These are phyloP conservation scores for Moesziomyces parantarcticus DNA, from an alignment of 1,284 basidiomycete genomes.

Conservation along the genomic window DNA sequence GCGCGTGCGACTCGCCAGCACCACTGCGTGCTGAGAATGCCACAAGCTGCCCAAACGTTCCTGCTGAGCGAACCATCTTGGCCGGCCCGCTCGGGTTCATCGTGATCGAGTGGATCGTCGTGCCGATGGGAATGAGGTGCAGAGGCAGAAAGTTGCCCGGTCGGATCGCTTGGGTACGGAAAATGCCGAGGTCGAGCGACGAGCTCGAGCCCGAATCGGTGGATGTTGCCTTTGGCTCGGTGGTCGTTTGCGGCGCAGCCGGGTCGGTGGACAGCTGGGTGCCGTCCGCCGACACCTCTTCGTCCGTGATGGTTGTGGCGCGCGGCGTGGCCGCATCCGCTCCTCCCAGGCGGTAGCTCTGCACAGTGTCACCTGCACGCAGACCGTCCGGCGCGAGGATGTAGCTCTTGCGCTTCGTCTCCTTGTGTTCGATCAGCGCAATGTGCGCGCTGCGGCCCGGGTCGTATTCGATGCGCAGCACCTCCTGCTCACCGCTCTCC, in stretches of 20 bases:
- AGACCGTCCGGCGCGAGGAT: conserved; percentile 91
- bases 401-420: conserved; percentile 77
- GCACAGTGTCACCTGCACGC: conserved; percentile 85
- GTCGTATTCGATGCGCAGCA: conserved; percentile 95
- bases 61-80: conserved; percentile 88
- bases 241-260: conserved; percentile 39
- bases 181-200: conserved; percentile 81
- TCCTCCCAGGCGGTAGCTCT: conserved; percentile 77
- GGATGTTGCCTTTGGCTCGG: conserved; percentile 6
- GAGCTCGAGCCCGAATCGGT: conserved; percentile 69
- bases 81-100: conserved; percentile 81
- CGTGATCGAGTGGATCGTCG: conserved; percentile 86
- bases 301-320: conserved; percentile 16
- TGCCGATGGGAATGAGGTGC: conserved; percentile 89
- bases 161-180: conserved; percentile 85
- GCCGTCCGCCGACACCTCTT: conserved; percentile 22
- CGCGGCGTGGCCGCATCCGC: conserved; percentile 4
- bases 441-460: conserved; percentile 93
- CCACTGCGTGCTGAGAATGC: conserved; percentile 54
- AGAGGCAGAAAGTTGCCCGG: conserved; percentile 94
- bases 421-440: conserved; percentile 78
- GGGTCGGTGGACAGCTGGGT: conserved; percentile 24
- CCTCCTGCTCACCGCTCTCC: conserved; percentile 83
- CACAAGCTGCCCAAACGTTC: conserved; percentile 81
- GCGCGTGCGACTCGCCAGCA: conserved; percentile 74